Base-by-base conservation (phyloP, 768 basidiomycete species). In the Collybia sordida region DNA sequence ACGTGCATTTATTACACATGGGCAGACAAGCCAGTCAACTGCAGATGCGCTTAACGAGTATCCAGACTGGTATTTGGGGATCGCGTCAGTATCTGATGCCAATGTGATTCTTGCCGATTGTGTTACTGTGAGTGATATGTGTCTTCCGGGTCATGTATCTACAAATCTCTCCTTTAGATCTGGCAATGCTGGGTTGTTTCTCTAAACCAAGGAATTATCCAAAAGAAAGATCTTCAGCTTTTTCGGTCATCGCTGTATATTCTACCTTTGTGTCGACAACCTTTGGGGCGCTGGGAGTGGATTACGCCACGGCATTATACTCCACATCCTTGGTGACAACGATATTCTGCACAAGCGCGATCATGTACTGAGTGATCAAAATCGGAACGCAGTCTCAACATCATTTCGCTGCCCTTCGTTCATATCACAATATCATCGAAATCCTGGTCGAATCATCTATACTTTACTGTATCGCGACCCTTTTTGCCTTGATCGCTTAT, bases 121-220 rank as follows among this genome's bases (percentile, higher is more conserved):
- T 25, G 47, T 54, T 12, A 57, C 54, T 17, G 53, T 47, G 31
- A 49, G 56, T 51, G 14, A n/a, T 25, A 12, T 38, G 14, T 2
- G 6, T 6, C 11, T 35, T 36, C 49, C 21, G 25, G 34, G 7
- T 38, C 15, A 5, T 17, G 11, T 5, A 11, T 8, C 9, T 8
- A 18, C 4, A 21, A 34, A 14, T 24, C 28, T 4, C 42, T 35
- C 11, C 24, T 31, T 9, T 36, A 57, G 56, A 50, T 57, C 2
- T 57, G 56, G 56, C 53, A 50, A 17, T 46, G 50, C 12, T 57
- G 56, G 50, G 25, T 52, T n/a, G 47, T 57, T n/a, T n/a, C n/a
- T n/a, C n/a, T n/a, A n/a, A n/a, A n/a, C n/a, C n/a, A n/a, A n/a
- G n/a, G n/a, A n/a, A n/a, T n/a, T n/a, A n/a, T 8, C 21, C 17